Evolutionary conservation across 345 rosid species (phyloP).

Genomic region (Diplotaxis tenuifolia): DNA sequence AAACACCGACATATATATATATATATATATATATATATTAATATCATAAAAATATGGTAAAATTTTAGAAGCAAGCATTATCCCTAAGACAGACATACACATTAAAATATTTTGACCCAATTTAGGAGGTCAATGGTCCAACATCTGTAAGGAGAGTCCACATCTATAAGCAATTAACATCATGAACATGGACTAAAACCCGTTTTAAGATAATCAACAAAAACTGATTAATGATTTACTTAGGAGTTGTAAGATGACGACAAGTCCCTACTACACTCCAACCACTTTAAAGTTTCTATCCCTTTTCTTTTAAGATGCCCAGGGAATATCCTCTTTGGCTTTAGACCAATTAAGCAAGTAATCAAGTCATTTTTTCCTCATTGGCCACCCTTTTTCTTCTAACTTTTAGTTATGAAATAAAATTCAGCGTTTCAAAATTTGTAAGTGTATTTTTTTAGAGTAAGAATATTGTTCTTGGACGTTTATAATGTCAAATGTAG

Average conservation of each 20-base stretch:
- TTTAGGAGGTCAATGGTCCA: slow-evolving; percentile 15
- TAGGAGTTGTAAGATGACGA: slow-evolving; percentile 22
- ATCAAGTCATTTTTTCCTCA: slow-evolving; percentile 12
- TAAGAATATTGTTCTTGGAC: background rate
- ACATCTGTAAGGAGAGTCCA: slow-evolving; percentile 22
- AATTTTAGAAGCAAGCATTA: background rate
- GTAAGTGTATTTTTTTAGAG: background rate
- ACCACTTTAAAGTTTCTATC: slow-evolving; percentile 17
- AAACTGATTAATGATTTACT: slow-evolving; percentile 12
- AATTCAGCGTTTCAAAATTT: background rate
- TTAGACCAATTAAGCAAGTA: slow-evolving; percentile 1
- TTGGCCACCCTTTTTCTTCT: background rate
- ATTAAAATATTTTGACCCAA: background rate
- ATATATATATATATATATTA: too few relatives aligned
- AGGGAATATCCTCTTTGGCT: slow-evolving; percentile 26
- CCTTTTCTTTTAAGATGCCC: slow-evolving; percentile 17
- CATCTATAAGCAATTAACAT: slow-evolving; percentile 29
- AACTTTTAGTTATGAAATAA: background rate
- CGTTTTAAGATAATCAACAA: slow-evolving; percentile 9
- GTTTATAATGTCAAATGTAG: background rate
- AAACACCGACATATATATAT: too few relatives aligned
- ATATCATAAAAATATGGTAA: background rate
- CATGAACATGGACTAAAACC: background rate
- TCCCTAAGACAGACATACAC: background rate
- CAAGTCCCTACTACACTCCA: slow-evolving; percentile 9